Conservation (phyloP, 805 yeast species). For the Candida broadrunensis region DNA sequence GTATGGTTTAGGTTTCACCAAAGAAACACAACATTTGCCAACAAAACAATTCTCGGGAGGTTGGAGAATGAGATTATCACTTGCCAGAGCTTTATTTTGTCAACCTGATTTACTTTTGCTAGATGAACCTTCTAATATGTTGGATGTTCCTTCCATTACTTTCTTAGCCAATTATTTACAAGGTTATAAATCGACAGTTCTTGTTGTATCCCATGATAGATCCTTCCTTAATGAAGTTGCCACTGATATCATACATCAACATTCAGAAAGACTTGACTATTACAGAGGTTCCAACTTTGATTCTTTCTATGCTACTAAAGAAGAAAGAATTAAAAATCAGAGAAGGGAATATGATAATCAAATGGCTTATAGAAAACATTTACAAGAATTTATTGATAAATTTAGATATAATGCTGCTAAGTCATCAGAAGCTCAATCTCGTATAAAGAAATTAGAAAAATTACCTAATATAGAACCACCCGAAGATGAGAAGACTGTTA, state of each 20-base stretch:
- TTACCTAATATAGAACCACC: slow-evolving; percentile 92
- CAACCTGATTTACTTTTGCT: slow-evolving; percentile 88
- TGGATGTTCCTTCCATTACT: slow-evolving; percentile 99
- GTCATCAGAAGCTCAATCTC: slow-evolving; percentile 95
- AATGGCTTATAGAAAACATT: slow-evolving; percentile 91
- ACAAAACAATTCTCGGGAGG: slow-evolving; percentile 98
- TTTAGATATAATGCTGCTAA: slow-evolving; percentile 97
- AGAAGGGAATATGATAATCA: slow-evolving; percentile 95
- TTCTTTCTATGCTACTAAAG: slow-evolving; percentile 86
- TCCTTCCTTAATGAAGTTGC: slow-evolving; percentile 97
- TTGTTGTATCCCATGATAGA: slow-evolving; percentile 97
- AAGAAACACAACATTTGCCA: slow-evolving; percentile 76
- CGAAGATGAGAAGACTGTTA: slow-evolving; percentile 80
- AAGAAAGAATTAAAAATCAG: slow-evolving; percentile 91
- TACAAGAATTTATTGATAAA: slow-evolving; percentile 93
- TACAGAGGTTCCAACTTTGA: slow-evolving; percentile 94
- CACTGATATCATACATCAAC: slow-evolving; percentile 97
- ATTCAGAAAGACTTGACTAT: slow-evolving; percentile 93
- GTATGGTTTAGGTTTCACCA: slow-evolving; percentile 90
- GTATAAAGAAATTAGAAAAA: slow-evolving; percentile 95
- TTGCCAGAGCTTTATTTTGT: slow-evolving; percentile 97
- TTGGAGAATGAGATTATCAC: slow-evolving; percentile 99
- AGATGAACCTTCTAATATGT: slow-evolving; percentile 99
- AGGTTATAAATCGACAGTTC: slow-evolving; percentile 85
- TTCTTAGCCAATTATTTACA: slow-evolving; percentile 87